Conservation (phyloP, 1,284 basidiomycete species). For the Puccinia novopanici region DNA sequence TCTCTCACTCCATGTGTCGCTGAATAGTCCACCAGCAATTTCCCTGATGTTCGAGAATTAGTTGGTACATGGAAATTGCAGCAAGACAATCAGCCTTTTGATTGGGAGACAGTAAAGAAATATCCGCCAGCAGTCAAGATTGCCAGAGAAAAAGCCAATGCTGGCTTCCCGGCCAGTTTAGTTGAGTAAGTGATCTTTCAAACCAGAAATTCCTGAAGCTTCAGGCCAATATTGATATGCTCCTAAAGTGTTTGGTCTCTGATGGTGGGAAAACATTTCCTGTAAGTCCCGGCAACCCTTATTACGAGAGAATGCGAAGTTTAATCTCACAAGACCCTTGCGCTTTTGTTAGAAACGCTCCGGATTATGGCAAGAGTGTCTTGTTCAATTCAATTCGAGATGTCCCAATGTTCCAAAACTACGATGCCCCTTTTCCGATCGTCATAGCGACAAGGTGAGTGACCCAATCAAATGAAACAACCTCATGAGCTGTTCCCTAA, state of each 20-base stretch:
- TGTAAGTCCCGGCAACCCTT: constrained; percentile 3
- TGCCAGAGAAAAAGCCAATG: constrained; percentile 41
- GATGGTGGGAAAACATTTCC: constrained; percentile 48
- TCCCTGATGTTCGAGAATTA: constrained; percentile 31
- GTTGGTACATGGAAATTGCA: constrained; percentile 26
- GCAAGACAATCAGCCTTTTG: constrained; percentile 44
- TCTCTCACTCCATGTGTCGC: not conserved
- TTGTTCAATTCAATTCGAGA: constrained; percentile 43
- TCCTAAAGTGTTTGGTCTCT: constrained; percentile 41
- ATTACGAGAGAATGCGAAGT: not conserved
- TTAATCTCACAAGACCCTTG: not conserved
- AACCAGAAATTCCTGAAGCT: too few species aligned
- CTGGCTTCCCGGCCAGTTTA: constrained; percentile 48
- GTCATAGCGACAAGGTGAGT: constrained; percentile 40
- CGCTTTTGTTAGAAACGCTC: constrained; percentile 23
- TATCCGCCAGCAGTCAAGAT: constrained; percentile 44
- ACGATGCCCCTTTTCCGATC: constrained; percentile 45
- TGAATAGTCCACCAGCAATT: constrained; percentile 37
- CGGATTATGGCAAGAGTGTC: constrained; percentile 46
- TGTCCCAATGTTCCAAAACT: constrained; percentile 37
- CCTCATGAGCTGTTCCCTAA: not conserved
- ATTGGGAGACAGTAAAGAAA: constrained; percentile 48
- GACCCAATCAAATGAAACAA: not conserved
- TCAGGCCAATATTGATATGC: not conserved
- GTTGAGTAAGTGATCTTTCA: constrained; percentile 23